Conservation (phyloP, 2,329 filamentous ascomycete species). For the Talaromyces islandicus region DNA sequence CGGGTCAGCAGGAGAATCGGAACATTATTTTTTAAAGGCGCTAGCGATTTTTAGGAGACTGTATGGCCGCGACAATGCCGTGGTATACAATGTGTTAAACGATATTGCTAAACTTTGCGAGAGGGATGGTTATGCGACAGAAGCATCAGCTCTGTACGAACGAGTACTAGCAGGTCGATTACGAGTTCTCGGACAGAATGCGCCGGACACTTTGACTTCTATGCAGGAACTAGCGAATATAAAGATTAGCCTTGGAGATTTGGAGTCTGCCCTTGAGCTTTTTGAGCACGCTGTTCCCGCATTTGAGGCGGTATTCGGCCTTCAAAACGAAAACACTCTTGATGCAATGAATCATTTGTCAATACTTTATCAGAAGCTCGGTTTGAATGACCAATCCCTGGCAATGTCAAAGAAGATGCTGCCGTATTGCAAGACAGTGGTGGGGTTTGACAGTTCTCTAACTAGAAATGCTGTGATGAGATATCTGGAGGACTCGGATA, state of each 20-base stretch:
- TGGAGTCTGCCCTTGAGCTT: slow-evolving; percentile 22
- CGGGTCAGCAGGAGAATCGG: slow-evolving; percentile 21
- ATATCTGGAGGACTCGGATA: slow-evolving; percentile 21
- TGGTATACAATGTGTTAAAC: slow-evolving; percentile 23
- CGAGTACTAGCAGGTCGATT: slow-evolving; percentile 25
- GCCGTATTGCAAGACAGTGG: slow-evolving; percentile 21
- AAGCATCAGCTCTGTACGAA: slow-evolving; percentile 25
- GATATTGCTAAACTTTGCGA: slow-evolving; percentile 23
- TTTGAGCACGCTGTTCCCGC: slow-evolving; percentile 24
- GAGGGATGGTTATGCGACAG: slow-evolving; percentile 24
- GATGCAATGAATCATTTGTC: slow-evolving; percentile 25
- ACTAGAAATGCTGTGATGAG: slow-evolving; percentile 20
- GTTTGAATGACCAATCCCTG: slow-evolving; percentile 21
- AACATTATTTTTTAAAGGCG: slow-evolving; percentile 22
- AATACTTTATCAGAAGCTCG: slow-evolving; percentile 24
- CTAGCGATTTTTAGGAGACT: slow-evolving; percentile 22
- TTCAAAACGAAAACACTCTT: slow-evolving; percentile 23
- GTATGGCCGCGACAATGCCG: slow-evolving; percentile 22
- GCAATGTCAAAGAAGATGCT: slow-evolving; percentile 18
- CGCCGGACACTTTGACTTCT: slow-evolving; percentile 24
- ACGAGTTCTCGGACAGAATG: slow-evolving; percentile 23
- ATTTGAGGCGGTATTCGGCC: slow-evolving; percentile 23
- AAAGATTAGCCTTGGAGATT: slow-evolving; percentile 21
- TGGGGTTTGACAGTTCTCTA: slow-evolving; percentile 18
- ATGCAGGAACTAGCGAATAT: slow-evolving; percentile 25